These are phyloP conservation scores for Aspergillus panamensis DNA, from an alignment of 495 filamentous ascomycete species.

Conservation along the genomic window DNA sequence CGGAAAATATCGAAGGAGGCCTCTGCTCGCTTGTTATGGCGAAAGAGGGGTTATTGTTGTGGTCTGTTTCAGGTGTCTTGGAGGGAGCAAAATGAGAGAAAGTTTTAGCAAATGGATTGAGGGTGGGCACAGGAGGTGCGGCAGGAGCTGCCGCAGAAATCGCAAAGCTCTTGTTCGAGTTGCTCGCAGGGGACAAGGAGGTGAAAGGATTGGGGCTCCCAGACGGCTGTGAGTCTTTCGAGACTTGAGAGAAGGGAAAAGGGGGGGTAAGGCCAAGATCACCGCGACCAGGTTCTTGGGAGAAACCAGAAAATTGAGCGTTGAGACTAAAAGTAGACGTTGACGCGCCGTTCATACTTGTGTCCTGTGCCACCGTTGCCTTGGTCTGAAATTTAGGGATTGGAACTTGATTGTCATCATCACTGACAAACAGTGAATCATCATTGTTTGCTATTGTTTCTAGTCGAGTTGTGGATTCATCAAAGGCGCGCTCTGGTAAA, in stretches of 20 bases:
- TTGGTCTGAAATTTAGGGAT: slow-evolving; percentile 4
- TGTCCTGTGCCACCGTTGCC: background rate
- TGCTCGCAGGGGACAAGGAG: slow-evolving; percentile 20
- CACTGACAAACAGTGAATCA: slow-evolving; percentile 45
- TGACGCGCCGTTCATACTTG: background rate
- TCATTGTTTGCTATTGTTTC: slow-evolving; percentile 23
- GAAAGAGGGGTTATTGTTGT: background rate
- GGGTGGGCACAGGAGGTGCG: slow-evolving; percentile 1
- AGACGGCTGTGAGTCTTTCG: slow-evolving; percentile 7
- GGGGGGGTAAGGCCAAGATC: background rate
- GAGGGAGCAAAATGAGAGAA: slow-evolving; percentile 20
- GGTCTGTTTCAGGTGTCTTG: slow-evolving; percentile 10
- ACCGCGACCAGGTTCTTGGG: slow-evolving; percentile 5
- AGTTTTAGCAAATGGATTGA: slow-evolving; percentile 24
- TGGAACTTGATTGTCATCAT: slow-evolving; percentile 32
- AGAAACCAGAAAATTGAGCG: slow-evolving; percentile 13
- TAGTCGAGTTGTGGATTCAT: slow-evolving; percentile 3
- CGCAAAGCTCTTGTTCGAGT: background rate
- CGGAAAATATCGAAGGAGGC: background rate
- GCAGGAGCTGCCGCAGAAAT: background rate
- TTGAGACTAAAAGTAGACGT: slow-evolving; percentile 9
- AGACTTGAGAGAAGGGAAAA: background rate
- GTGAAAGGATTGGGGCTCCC: slow-evolving; percentile 21
- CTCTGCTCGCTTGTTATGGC: background rate
- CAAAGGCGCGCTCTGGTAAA: slow-evolving; percentile 21